Percentiles rank a stretch among this genome's conserved stretches.
phyloP scores from a whole-genome alignment of 2,329 filamentous ascomycete species.

The Botryotinia calthae region DNA sequence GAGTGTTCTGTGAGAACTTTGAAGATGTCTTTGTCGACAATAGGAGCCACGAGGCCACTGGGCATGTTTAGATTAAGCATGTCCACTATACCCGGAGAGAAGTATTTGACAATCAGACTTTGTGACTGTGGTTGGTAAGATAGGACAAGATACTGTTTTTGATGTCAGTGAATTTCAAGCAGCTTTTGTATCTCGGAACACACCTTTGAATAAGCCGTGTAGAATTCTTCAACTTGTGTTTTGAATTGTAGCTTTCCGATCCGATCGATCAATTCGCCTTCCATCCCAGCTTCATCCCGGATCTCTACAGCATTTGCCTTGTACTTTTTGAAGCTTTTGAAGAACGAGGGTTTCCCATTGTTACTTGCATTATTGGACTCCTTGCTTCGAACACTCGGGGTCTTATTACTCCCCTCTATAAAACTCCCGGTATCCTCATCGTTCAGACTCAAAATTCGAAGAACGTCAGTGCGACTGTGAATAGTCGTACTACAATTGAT shows the following conservation, averaged over 20 bases:
- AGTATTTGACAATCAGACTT: constrained; percentile 46
- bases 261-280: constrained; percentile 41
- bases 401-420: constrained; percentile 25
- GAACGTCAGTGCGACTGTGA: constrained; percentile 49
- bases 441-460: constrained; percentile 47
- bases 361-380: neutral
- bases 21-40: constrained; percentile 53
- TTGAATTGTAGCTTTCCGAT: constrained; percentile 41
- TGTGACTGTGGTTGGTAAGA: constrained; percentile 34
- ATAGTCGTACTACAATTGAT: constrained; percentile 57
- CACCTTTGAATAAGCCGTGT: constrained; percentile 46
- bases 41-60: constrained; percentile 38
- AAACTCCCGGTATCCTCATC: constrained; percentile 38
- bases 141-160: constrained; percentile 42
- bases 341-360: constrained; percentile 29
- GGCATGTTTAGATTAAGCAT: constrained; percentile 45
- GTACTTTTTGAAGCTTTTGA: constrained; percentile 35
- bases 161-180: constrained; percentile 12
- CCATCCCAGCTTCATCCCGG: constrained; percentile 42
- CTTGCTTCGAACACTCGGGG: constrained; percentile 22
- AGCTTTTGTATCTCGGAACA: neutral
- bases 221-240: constrained; percentile 43
- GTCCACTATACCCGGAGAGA: constrained; percentile 48
- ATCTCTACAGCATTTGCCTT: constrained; percentile 22
- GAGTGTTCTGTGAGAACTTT: constrained; percentile 50